Percentiles rank a stretch among this genome's conserved stretches.
Conservation (phyloP, 176 grass and related monocot genomes). For the Oryza officinalis region DNA sequence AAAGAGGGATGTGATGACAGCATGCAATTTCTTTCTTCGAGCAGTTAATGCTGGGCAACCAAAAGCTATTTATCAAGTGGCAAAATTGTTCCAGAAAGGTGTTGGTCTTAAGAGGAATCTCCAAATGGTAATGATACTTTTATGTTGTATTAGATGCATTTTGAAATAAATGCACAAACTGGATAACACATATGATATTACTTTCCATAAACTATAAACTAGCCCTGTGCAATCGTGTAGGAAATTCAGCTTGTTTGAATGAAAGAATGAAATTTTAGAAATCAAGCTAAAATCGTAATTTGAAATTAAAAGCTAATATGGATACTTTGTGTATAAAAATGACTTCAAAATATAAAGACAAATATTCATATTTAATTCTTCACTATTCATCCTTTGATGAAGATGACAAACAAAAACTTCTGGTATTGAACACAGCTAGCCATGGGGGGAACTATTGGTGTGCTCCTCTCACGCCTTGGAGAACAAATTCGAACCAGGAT, state of each 20-base stretch:
- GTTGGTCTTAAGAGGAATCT: conserved; percentile 95
- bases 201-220: not conserved
- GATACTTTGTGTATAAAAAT: not conserved
- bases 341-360: not conserved
- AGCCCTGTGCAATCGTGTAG: no score
- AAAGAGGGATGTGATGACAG: conserved; percentile 69
- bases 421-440: conserved; percentile 3
- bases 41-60: conserved; percentile 93
- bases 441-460: not conserved
- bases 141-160: not conserved
- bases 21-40: conserved; percentile 66
- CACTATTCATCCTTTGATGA: not conserved
- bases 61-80: conserved; percentile 98
- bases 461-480: not conserved
- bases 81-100: conserved; percentile 93
- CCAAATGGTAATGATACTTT: conserved; percentile 65
- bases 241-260: not conserved
- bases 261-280: conserved; percentile 3
- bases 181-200: not conserved
- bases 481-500: not conserved
- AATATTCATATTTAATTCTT: not conserved
- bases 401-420: not conserved
- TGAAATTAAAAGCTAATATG: not conserved
- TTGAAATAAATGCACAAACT: not conserved
- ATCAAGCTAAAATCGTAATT: not conserved